Percentiles rank a stretch among this genome's conserved stretches.
phyloP scores from a whole-genome alignment of 1,284 basidiomycete species.

The Xerocomus amazonicus region DNA sequence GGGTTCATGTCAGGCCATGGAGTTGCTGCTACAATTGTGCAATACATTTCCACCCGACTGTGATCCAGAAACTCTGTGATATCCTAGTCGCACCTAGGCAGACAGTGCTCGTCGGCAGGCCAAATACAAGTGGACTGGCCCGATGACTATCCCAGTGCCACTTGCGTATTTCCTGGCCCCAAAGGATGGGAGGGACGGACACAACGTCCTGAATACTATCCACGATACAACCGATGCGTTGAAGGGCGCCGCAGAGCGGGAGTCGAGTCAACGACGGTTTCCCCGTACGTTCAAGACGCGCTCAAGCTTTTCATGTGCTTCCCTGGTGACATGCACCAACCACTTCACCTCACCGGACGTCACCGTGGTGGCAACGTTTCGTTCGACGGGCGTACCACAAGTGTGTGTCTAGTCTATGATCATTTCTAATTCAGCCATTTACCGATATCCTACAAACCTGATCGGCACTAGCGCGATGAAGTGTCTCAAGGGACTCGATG shows the following conservation, averaged over 20 bases:
- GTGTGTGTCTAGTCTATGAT: slow-evolving; percentile 31
- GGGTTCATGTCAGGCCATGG: slow-evolving; percentile 62
- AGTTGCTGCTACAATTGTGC: slow-evolving; percentile 89
- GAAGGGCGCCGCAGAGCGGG: slow-evolving; percentile 17
- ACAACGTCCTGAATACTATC: slow-evolving; percentile 74
- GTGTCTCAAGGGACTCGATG: no score
- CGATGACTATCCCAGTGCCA: slow-evolving; percentile 75
- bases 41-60: slow-evolving; percentile 82
- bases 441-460: no score
- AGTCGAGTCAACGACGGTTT: slow-evolving; percentile 21
- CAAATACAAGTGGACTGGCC: slow-evolving; percentile 63
- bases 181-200: slow-evolving; percentile 72
- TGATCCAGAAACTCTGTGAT: slow-evolving; percentile 65
- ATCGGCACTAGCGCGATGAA: no score
- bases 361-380: slow-evolving; percentile 83
- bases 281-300: slow-evolving; percentile 38
- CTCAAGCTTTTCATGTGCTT: slow-evolving; percentile 90
- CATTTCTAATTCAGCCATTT: no score
- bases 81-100: slow-evolving; percentile 85
- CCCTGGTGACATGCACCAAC: slow-evolving; percentile 88
- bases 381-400: slow-evolving; percentile 67
- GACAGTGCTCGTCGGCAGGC: slow-evolving; percentile 57
- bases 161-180: slow-evolving; percentile 75
- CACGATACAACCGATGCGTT: slow-evolving; percentile 67
- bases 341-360: slow-evolving; percentile 83